These are phyloP conservation scores for Iris macrosiphon DNA, from an alignment of 106 monocot species.

Conservation along the genomic window DNA sequence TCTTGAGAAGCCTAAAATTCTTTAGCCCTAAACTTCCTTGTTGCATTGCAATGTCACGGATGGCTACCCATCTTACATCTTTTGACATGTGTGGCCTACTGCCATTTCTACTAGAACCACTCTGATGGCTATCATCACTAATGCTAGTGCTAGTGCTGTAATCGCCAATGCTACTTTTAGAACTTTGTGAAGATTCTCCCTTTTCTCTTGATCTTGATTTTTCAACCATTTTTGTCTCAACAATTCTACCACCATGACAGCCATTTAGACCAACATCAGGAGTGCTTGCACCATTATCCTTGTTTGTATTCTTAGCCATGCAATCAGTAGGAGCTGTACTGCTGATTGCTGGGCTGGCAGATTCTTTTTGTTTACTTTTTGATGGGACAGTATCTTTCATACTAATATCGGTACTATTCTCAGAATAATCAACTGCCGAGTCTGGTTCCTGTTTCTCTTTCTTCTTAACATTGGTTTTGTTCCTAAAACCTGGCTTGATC, in stretches of 20 bases:
- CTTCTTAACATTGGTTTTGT: constrained; percentile 4
- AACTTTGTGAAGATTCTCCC: constrained; percentile 57
- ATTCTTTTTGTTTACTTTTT: constrained; percentile 17
- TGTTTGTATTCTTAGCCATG: neutral
- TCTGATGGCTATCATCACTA: constrained; percentile 57
- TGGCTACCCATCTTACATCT: constrained; percentile 58
- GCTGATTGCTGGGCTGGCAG: constrained; percentile 2
- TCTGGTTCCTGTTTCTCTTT: constrained; percentile 11
- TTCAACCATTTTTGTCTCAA: constrained; percentile 12
- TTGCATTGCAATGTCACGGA: constrained; percentile 23
- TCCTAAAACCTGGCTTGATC: constrained; percentile 6
- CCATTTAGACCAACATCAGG: constrained; percentile 11
- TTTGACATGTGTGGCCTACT: constrained; percentile 63
- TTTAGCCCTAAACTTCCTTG: constrained; percentile 37
- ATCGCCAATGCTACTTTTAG: constrained; percentile 72
- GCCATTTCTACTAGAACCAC: constrained; percentile 20
- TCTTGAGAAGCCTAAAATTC: constrained; percentile 59
- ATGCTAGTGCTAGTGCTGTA: constrained; percentile 60
- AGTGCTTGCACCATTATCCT: constrained; percentile 1
- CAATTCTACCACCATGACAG: neutral
- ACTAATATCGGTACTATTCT: neutral
- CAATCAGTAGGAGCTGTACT: neutral
- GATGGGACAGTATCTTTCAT: neutral
- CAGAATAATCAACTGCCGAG: neutral
- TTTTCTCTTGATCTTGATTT: constrained; percentile 37